These are phyloP conservation scores for Fusarium illudens DNA, from an alignment of 2,329 filamentous ascomycete genomes.

Conservation along the genomic window DNA sequence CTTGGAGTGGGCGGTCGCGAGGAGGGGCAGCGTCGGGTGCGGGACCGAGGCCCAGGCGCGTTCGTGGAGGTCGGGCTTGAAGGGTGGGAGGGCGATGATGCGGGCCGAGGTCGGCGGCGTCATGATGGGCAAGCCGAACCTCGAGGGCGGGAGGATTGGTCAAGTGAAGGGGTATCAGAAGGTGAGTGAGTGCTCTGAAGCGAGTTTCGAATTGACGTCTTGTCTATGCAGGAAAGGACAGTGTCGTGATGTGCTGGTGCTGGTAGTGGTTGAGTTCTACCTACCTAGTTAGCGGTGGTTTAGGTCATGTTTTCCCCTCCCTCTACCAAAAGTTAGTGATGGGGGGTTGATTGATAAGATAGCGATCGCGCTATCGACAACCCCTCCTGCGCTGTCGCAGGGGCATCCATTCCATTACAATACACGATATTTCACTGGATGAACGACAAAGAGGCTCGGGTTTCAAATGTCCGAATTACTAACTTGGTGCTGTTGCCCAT, in stretches of 20 bases:
- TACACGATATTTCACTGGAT: constrained; percentile 9
- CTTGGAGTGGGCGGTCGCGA: constrained; percentile 89
- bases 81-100: constrained; percentile 58
- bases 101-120: constrained; percentile 42
- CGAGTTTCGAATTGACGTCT: neutral
- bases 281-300: constrained; percentile 10
- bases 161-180: neutral
- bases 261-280: neutral
- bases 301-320: constrained; percentile 24
- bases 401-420: neutral
- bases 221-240: neutral
- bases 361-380: constrained; percentile 12
- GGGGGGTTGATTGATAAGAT: constrained; percentile 37
- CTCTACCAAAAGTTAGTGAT: constrained; percentile 25
- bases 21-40: constrained; percentile 85
- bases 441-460: neutral
- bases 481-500: neutral
- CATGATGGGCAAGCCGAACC: constrained; percentile 16
- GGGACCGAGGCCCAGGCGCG: constrained; percentile 88
- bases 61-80: constrained; percentile 67
- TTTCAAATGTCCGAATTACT: neutral
- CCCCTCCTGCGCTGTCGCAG: constrained; percentile 26
- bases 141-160: neutral
- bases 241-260: constrained; percentile 3
- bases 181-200: neutral